Evolutionary conservation across 805 yeast genomes (phyloP).

Genomic region (Metschnikowia koreensis): DNA sequence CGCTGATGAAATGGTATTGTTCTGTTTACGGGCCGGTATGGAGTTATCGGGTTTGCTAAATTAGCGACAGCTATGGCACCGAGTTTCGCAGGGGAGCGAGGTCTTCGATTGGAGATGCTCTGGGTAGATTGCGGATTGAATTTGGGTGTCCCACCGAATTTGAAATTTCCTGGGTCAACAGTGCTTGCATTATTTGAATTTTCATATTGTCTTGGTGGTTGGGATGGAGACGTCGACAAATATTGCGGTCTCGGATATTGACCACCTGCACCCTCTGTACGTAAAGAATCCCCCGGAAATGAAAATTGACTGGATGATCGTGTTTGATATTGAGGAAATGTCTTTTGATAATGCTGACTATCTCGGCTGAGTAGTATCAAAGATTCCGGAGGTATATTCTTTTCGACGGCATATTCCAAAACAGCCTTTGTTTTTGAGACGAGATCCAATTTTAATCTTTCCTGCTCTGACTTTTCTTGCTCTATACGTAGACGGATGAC

Average conservation of each 20-base stretch:
- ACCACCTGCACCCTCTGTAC: neutral
- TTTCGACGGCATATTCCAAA: conserved; percentile 55
- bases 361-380: neutral
- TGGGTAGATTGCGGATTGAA: conserved; percentile 13
- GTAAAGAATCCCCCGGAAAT: neutral
- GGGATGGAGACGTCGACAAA: conserved; percentile 7
- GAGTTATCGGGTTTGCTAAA: conserved; percentile 37
- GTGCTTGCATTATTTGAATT: conserved; percentile 29
- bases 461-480: conserved; percentile 83
- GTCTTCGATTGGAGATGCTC: conserved; percentile 30
- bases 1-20: conserved; percentile 34
- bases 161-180: conserved; percentile 34
- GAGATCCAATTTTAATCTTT: conserved; percentile 64
- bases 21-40: conserved; percentile 24
- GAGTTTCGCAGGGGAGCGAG: conserved; percentile 65
- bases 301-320: neutral
- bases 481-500: conserved; percentile 62
- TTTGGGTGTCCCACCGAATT: conserved; percentile 33
- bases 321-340: neutral
- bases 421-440: conserved; percentile 60
- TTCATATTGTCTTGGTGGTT: conserved; percentile 10
- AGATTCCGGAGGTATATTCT: conserved; percentile 58
- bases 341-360: neutral
- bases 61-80: conserved; percentile 72
- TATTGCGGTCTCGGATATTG: conserved; percentile 9